Evolutionary conservation across 805 yeast species (phyloP).

Genomic region (Cyberlindnera mycetangii): DNA sequence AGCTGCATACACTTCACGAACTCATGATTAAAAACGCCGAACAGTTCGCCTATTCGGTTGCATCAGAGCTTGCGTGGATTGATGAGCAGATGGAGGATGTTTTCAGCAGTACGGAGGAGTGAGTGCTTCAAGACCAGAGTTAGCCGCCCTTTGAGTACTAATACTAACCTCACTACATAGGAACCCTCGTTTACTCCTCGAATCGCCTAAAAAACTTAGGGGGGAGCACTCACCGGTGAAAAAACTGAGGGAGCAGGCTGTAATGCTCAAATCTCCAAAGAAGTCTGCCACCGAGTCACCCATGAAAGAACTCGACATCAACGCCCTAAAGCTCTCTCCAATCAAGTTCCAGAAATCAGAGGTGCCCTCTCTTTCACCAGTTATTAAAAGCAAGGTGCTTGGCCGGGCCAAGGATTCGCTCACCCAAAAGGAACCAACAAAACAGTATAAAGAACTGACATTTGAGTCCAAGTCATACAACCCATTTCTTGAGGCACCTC

Average conservation of each 20-base stretch:
- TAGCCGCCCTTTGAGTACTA: neutral
- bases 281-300: conserved; percentile 19
- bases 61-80: conserved; percentile 39
- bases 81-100: conserved; percentile 40
- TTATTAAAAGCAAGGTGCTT: neutral
- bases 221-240: conserved; percentile 29
- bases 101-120: conserved; percentile 26
- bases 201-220: conserved; percentile 27
- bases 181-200: conserved; percentile 26
- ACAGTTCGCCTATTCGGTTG: conserved; percentile 37
- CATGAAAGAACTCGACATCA: conserved; percentile 18
- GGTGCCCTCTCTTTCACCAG: conserved; percentile 4
- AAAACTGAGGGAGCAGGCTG: conserved; percentile 22
- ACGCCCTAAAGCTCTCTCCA: conserved; percentile 23
- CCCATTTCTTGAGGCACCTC: conserved; percentile 9
- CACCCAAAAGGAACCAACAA: neutral
- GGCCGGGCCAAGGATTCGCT: neutral
- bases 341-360: conserved; percentile 16
- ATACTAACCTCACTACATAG: conserved; percentile 16
- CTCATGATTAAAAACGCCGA: conserved; percentile 37
- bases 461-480: neutral
- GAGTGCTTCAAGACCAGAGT: conserved; percentile 11
- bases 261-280: conserved; percentile 19
- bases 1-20: conserved; percentile 38
- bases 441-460: neutral